A percentile compares a stretch with the other conserved stretches of the same genome.
Evolutionary conservation across 208 protist genomes (phyloP).

Genomic region (Phytomonas sp.): DNA sequence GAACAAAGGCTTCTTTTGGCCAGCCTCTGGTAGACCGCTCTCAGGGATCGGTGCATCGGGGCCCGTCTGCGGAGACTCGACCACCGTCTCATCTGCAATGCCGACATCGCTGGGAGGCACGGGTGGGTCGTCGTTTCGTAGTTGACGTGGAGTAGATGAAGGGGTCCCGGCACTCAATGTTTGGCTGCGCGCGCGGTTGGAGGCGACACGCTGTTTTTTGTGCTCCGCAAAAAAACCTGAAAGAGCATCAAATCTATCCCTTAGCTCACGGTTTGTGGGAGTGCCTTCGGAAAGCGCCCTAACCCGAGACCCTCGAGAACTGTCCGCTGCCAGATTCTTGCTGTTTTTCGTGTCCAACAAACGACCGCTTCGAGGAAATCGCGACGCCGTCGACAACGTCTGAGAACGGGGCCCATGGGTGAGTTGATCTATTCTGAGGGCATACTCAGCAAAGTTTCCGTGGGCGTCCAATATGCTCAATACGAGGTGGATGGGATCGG

Average conservation of each 20-base stretch:
- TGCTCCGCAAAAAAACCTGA: slow-evolving; percentile 48
- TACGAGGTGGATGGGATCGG: not conserved
- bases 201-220: slow-evolving; percentile 16
- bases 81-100: not conserved
- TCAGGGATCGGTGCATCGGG: not conserved
- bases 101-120: not conserved
- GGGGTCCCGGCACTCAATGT: not conserved
- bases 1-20: not conserved
- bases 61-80: not conserved
- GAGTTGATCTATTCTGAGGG: not conserved
- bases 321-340: not conserved
- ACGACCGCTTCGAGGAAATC: not conserved
- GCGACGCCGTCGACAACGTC: not conserved
- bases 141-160: not conserved
- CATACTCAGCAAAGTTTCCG: not conserved
- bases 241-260: slow-evolving; percentile 50
- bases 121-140: not conserved
- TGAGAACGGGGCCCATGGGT: not conserved
- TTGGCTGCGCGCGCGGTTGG: slow-evolving; percentile 16
- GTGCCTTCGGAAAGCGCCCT: slow-evolving; percentile 38
- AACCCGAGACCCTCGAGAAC: not conserved
- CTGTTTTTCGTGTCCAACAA: not conserved
- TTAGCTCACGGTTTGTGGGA: slow-evolving; percentile 50
- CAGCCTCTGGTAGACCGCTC: not conserved
- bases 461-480: not conserved